A percentile compares a stretch with the other conserved stretches of the same genome.
Conservation (phyloP, 768 basidiomycete genomes). For the Rhodosporidiobolus sp. region DNA sequence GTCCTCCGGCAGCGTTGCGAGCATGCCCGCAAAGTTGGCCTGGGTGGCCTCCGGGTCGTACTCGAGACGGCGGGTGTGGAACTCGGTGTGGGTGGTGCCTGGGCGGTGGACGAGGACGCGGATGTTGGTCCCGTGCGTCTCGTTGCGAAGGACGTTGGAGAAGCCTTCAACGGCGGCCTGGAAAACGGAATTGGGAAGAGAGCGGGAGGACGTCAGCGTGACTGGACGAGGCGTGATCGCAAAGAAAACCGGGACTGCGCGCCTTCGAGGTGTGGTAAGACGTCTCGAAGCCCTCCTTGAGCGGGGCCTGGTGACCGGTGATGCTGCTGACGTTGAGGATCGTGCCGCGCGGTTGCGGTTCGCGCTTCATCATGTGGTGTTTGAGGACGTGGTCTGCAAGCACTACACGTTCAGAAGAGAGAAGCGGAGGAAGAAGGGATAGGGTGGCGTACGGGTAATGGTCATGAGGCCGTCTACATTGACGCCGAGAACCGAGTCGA, state of each 20-base stretch:
- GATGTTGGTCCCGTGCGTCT: not conserved
- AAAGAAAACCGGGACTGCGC: not conserved
- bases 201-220: not conserved
- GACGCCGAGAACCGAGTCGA: not conserved
- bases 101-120: slow-evolving; percentile 6
- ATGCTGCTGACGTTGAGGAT: not conserved
- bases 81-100: not conserved
- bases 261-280: slow-evolving; percentile 3
- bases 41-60: not conserved
- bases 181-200: not conserved
- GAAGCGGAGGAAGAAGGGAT: not conserved
- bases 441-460: not conserved
- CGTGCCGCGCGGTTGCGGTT: not conserved
- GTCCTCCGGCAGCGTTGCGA: not conserved
- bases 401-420: too few relatives aligned
- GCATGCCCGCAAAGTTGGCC: not conserved
- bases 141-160: slow-evolving; percentile 5
- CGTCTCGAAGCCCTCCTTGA: slow-evolving; percentile 4
- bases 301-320: slow-evolving; percentile 2
- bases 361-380: not conserved
- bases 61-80: not conserved
- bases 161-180: slow-evolving; percentile 4
- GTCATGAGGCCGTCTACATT: not conserved
- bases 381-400: not conserved
- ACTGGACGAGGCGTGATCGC: too few relatives aligned